phyloP scores from a whole-genome alignment of 2,329 filamentous ascomycete species.

The Stemphylium vesicarium region DNA sequence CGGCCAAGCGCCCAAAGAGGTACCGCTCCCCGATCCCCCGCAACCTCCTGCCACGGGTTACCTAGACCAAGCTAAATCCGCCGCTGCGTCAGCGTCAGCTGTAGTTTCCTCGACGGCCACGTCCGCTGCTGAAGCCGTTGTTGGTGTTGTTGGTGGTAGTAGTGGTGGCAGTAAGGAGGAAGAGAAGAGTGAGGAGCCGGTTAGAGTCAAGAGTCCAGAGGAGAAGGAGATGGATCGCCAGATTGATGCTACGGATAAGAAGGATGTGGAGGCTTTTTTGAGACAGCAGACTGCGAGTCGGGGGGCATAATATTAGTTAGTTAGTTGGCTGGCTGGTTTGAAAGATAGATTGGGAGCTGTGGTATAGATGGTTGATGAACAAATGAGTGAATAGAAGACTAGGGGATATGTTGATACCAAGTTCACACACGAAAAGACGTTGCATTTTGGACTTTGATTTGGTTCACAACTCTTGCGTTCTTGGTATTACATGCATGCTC shows the following conservation, averaged over 20 bases:
- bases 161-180: slow-evolving; percentile 23
- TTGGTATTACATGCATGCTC: too few relatives aligned
- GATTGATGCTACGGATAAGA: slow-evolving; percentile 38
- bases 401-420: too few relatives aligned
- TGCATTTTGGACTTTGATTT: too few relatives aligned
- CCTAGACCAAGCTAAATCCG: slow-evolving; percentile 53
- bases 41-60: slow-evolving; percentile 45
- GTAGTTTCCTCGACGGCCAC: slow-evolving; percentile 38
- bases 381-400: neutral
- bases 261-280: slow-evolving; percentile 42
- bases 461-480: too few relatives aligned
- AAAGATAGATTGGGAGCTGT: too few relatives aligned
- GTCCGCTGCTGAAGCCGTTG: slow-evolving; percentile 42
- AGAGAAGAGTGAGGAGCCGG: slow-evolving; percentile 20
- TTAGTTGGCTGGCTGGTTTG: neutral
- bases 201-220: slow-evolving; percentile 35
- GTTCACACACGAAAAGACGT: too few relatives aligned
- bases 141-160: slow-evolving; percentile 19
- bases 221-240: slow-evolving; percentile 38
- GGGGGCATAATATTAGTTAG: neutral
- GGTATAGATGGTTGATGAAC: too few relatives aligned
- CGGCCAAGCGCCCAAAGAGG: slow-evolving; percentile 58
- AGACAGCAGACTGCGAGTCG: slow-evolving; percentile 31
- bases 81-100: slow-evolving; percentile 39
- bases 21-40: slow-evolving; percentile 44